Base-by-base conservation (phyloP, 2,329 filamentous ascomycete species). In the Hymenoscyphus infarciens region DNA sequence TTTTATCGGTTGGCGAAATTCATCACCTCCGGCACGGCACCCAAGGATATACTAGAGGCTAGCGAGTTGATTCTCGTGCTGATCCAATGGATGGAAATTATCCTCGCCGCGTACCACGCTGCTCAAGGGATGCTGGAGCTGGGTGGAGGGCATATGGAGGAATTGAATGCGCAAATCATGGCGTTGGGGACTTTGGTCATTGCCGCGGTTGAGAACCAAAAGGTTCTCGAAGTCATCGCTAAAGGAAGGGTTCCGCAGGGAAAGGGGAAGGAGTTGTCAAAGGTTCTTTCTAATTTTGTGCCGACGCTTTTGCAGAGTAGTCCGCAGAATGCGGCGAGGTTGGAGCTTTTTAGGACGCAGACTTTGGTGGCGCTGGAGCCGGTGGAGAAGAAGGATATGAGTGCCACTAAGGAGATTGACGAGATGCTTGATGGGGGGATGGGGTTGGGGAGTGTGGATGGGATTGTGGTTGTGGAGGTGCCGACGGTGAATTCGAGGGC, bases 401-500 rank as follows among this genome's bases (percentile, higher is more conserved):
- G 75, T 22, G 76, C 77, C 1, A 80, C 80, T 65, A 78, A 80
- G 13, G 79, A 80, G 25, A 82, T 87, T 66, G 81, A 86, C 63
- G 83, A 86, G 54, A 75, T 87, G 38, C 75, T 87, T 27, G 83
- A 86, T 70, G 81, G 83, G 25, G 78, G 80, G 4, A 78, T 87
- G 61, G 83, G 79, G 0, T 73, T 86, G 45, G 82, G 67, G 4
- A 82, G 67, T 5, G 68, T 73, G 56, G 72, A 74, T 13, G 71
- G 63, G 61, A 69, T 74, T 59, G 69, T 77, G 63, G 77, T 87
- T 10, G 78, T 83, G 29, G 90, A 96, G 57, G 77, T 93, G 10
- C 89, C 89, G 3, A 79, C 86, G 33, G 80, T 88, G 56, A 92
- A 91, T 68, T 91, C 92, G 3, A 84, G 92, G 74, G 90, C 91